Evolutionary conservation across 441 rosid genomes (phyloP).

Genomic region (Aleurites moluccanus): DNA sequence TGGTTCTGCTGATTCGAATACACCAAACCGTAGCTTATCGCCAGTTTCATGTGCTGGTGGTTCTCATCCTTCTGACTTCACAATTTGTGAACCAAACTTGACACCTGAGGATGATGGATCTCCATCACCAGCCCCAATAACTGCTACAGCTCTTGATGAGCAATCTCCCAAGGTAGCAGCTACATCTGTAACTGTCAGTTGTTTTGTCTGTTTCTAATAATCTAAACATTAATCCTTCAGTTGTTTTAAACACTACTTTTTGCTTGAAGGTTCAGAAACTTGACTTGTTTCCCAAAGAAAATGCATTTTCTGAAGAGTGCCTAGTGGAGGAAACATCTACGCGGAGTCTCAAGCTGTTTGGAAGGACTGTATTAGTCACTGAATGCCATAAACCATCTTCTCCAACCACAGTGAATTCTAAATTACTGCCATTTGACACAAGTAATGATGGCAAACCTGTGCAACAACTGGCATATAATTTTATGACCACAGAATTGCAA

Average conservation of each 20-base stretch:
- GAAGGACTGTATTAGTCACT: constrained; percentile 54
- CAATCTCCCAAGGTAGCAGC: constrained; percentile 35
- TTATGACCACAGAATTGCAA: constrained; percentile 7
- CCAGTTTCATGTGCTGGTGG: constrained; percentile 46
- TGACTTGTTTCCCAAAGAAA: constrained; percentile 36
- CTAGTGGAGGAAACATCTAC: constrained; percentile 36
- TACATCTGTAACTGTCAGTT: neutral
- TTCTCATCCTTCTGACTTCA: constrained; percentile 16
- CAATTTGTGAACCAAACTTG: constrained; percentile 26
- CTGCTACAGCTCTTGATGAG: constrained; percentile 37
- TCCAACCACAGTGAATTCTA: constrained; percentile 23
- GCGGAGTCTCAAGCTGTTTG: constrained; percentile 67
- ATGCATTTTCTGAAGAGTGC: constrained; percentile 24
- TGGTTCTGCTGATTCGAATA: constrained; percentile 45
- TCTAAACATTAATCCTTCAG: neutral
- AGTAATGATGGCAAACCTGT: constrained; percentile 27
- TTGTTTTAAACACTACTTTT: neutral
- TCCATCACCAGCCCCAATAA: constrained; percentile 28
- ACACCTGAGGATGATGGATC: constrained; percentile 31
- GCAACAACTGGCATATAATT: constrained; percentile 39
- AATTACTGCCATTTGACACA: constrained; percentile 5
- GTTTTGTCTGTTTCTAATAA: neutral
- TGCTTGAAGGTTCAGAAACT: constrained; percentile 40
- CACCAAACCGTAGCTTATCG: constrained; percentile 49
- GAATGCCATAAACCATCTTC: constrained; percentile 38